Evolutionary conservation across 306 rosid species (phyloP).

Genomic region (Aeschynomene evenia): DNA sequence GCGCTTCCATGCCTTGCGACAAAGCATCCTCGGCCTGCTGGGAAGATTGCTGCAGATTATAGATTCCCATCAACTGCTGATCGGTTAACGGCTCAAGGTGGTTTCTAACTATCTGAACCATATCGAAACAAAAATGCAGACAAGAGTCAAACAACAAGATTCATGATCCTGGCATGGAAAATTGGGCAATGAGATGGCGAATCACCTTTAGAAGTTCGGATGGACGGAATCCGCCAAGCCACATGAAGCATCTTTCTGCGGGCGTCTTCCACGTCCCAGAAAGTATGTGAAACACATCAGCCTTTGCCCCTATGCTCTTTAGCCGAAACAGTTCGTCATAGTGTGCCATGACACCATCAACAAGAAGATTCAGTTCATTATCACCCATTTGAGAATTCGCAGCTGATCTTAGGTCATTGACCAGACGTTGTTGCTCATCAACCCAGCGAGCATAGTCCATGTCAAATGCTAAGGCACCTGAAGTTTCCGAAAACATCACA

Average conservation of each 20-base stretch:
- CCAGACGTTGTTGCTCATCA: conserved; percentile 69
- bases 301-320: conserved; percentile 71
- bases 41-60: conserved; percentile 77
- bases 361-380: conserved; percentile 58
- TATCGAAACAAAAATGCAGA: neutral
- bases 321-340: conserved; percentile 68
- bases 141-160: neutral
- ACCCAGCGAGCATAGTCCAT: conserved; percentile 74
- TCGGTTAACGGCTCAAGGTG: conserved; percentile 78
- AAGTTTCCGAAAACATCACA: neutral
- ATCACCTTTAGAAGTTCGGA: conserved; percentile 88
- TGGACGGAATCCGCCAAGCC: conserved; percentile 87
- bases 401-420: conserved; percentile 61
- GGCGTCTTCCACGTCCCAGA: conserved; percentile 93
- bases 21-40: conserved; percentile 93
- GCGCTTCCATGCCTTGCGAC: conserved; percentile 90
- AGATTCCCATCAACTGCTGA: conserved; percentile 73
- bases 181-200: neutral
- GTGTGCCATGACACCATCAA: conserved; percentile 69
- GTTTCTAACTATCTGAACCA: conserved; percentile 74
- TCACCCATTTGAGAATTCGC: conserved; percentile 63
- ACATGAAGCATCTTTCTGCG: conserved; percentile 86
- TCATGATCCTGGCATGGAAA: neutral
- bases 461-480: conserved; percentile 71
- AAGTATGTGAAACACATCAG: conserved; percentile 85